A percentile compares a stretch with the other conserved stretches of the same genome.
Conservation (phyloP, 805 yeast species). For the Ogataea parapolymorpha region DNA sequence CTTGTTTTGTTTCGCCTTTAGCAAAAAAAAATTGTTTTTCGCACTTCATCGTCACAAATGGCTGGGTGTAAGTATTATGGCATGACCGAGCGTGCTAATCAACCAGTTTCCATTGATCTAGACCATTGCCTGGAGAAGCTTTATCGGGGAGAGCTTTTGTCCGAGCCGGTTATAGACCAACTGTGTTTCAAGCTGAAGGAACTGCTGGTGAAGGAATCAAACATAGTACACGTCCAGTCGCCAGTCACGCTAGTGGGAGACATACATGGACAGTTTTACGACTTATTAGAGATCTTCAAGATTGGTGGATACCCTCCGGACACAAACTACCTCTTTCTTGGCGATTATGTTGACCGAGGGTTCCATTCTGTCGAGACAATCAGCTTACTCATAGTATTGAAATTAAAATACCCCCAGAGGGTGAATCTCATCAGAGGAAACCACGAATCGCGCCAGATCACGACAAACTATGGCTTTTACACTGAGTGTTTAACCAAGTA, state of each 20-base stretch:
- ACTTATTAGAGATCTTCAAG: conserved; percentile 83
- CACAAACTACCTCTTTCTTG: conserved; percentile 88
- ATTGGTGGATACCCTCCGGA: conserved; percentile 93
- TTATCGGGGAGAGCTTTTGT: conserved; percentile 61
- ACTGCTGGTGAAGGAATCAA: conserved; percentile 72
- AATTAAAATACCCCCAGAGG: conserved; percentile 83
- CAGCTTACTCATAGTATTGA: conserved; percentile 72
- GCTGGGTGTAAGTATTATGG: conserved; percentile 6
- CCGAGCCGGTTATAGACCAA: conserved; percentile 67
- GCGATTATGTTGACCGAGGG: conserved; percentile 96
- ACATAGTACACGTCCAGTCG: conserved; percentile 76
- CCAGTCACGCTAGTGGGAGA: conserved; percentile 98
- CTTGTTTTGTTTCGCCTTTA: conserved; percentile 9
- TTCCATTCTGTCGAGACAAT: conserved; percentile 93
- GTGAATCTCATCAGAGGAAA: conserved; percentile 86
- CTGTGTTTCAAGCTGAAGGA: conserved; percentile 82
- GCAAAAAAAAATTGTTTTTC: conserved; percentile 10
- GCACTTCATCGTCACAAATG: conserved; percentile 8
- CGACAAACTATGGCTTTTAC: conserved; percentile 96
- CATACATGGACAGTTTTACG: conserved; percentile 96
- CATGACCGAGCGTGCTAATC: not conserved
- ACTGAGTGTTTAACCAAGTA: conserved; percentile 91
- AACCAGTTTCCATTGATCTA: conserved; percentile 41
- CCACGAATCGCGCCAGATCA: conserved; percentile 94
- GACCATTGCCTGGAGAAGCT: conserved; percentile 70